Percentiles rank a stretch among this genome's conserved stretches.
Conservation (phyloP, 2,329 filamentous ascomycete genomes). For the Colletotrichum endophyticum region DNA sequence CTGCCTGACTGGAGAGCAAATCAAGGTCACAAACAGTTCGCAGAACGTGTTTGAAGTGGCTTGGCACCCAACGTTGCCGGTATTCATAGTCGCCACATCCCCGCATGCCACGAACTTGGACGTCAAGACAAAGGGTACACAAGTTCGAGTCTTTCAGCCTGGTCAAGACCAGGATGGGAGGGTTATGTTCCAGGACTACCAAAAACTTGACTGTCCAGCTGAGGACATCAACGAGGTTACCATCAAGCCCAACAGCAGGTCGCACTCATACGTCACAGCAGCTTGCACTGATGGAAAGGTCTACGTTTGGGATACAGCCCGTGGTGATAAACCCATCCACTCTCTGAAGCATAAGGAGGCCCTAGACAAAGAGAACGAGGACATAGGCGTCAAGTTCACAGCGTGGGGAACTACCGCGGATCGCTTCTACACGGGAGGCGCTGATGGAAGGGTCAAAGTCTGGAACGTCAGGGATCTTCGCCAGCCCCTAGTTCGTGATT, state of each 20-base stretch:
- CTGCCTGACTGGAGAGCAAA: constrained; percentile 42
- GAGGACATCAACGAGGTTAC: constrained; percentile 68
- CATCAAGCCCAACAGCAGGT: constrained; percentile 58
- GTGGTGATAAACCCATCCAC: constrained; percentile 61
- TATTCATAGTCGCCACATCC: constrained; percentile 64
- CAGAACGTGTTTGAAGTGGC: constrained; percentile 69
- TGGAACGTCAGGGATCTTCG: constrained; percentile 61
- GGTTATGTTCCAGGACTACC: constrained; percentile 49
- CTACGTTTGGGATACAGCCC: constrained; percentile 67
- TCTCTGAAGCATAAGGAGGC: constrained; percentile 56
- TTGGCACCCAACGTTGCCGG: constrained; percentile 62
- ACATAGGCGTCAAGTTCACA: constrained; percentile 68
- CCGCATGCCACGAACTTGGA: constrained; percentile 51
- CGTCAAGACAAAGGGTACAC: constrained; percentile 50
- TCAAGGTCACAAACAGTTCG: constrained; percentile 55
- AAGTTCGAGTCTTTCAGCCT: constrained; percentile 59
- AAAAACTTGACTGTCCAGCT: constrained; percentile 63
- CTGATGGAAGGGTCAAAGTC: constrained; percentile 66
- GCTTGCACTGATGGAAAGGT: constrained; percentile 66
- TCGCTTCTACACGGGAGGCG: constrained; percentile 67
- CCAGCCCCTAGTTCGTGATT: constrained; percentile 53
- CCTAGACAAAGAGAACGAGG: constrained; percentile 56
- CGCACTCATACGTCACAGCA: constrained; percentile 61
- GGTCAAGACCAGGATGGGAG: constrained; percentile 30
- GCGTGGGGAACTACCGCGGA: constrained; percentile 64